Conservation (phyloP, 768 basidiomycete species). For the Ramaria sp. region DNA sequence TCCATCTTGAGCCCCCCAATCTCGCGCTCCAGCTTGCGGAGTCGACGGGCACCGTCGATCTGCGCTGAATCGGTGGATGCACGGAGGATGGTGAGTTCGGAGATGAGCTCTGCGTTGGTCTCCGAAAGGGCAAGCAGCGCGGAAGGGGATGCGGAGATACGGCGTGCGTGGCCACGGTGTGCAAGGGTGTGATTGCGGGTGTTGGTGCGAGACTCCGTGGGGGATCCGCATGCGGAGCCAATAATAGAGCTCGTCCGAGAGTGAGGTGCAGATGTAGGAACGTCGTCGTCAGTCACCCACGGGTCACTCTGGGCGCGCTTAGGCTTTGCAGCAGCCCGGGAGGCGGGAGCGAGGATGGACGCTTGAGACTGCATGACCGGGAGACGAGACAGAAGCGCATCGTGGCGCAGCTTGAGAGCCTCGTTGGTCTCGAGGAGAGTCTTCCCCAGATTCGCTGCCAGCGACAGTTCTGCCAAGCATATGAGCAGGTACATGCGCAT, state of each 20-base stretch:
- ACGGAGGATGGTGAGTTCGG: slow-evolving; percentile 68
- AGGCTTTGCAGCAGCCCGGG: slow-evolving; percentile 14
- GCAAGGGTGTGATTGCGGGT: slow-evolving; percentile 1
- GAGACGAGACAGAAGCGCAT: slow-evolving; percentile 56
- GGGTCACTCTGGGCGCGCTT: slow-evolving; percentile 17
- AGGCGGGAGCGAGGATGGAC: slow-evolving; percentile 12
- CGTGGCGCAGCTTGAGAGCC: slow-evolving; percentile 58
- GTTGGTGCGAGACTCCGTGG: not conserved
- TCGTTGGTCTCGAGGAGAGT: slow-evolving; percentile 59
- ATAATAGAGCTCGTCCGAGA: slow-evolving; percentile 44
- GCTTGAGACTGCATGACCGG: slow-evolving; percentile 33
- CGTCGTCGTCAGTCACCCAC: slow-evolving; percentile 15
- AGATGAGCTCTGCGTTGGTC: slow-evolving; percentile 73
- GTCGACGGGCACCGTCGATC: slow-evolving; percentile 51
- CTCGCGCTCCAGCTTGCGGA: slow-evolving; percentile 71
- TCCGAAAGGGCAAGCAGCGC: slow-evolving; percentile 67
- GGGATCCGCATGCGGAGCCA: not conserved
- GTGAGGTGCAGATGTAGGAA: slow-evolving; percentile 12
- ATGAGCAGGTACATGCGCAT: not conserved
- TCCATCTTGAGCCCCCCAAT: slow-evolving; percentile 65
- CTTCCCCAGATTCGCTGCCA: slow-evolving; percentile 61
- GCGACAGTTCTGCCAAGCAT: slow-evolving; percentile 43
- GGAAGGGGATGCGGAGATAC: slow-evolving; percentile 26
- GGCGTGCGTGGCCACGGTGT: slow-evolving; percentile 7
- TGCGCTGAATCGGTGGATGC: slow-evolving; percentile 58